Conservation (phyloP, 2,329 filamentous ascomycete genomes). For the Sordariomycetes sp. region DNA sequence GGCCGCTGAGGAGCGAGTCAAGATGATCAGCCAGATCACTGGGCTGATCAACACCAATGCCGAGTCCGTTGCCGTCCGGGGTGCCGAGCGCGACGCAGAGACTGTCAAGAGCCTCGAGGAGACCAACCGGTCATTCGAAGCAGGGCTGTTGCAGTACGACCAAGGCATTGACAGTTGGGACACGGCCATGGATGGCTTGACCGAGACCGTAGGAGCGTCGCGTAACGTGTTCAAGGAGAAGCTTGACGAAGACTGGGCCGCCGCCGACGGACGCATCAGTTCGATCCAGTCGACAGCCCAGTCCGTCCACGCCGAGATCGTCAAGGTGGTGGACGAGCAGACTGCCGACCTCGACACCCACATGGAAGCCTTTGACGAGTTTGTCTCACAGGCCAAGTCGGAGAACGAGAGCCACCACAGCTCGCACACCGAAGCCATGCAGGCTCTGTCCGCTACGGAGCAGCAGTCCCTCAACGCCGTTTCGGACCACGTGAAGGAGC, state of each 20-base stretch:
- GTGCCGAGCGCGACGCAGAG: slow-evolving; percentile 52
- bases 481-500: slow-evolving; percentile 55
- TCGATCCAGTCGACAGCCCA: slow-evolving; percentile 76
- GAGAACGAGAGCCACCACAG: slow-evolving; percentile 75
- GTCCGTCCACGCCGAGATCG: slow-evolving; percentile 82
- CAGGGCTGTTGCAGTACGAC: slow-evolving; percentile 56
- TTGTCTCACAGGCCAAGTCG: slow-evolving; percentile 70
- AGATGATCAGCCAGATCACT: slow-evolving; percentile 67
- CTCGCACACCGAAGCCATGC: slow-evolving; percentile 58
- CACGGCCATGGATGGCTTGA: slow-evolving; percentile 55
- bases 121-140: slow-evolving; percentile 56
- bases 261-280: slow-evolving; percentile 70
- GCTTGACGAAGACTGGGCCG: slow-evolving; percentile 79
- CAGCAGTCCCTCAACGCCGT: slow-evolving; percentile 64
- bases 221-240: slow-evolving; percentile 71
- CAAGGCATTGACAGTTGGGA: slow-evolving; percentile 69
- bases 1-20: slow-evolving; percentile 64
- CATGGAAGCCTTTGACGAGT: slow-evolving; percentile 83
- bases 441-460: slow-evolving; percentile 56
- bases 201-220: slow-evolving; percentile 63
- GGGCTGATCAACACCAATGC: slow-evolving; percentile 67
- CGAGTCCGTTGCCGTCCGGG: slow-evolving; percentile 61
- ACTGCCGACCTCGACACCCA: slow-evolving; percentile 80
- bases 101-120: slow-evolving; percentile 56
- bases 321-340: slow-evolving; percentile 83